Conservation (phyloP, 1,284 basidiomycete species). For the Trichosporon sp. region DNA sequence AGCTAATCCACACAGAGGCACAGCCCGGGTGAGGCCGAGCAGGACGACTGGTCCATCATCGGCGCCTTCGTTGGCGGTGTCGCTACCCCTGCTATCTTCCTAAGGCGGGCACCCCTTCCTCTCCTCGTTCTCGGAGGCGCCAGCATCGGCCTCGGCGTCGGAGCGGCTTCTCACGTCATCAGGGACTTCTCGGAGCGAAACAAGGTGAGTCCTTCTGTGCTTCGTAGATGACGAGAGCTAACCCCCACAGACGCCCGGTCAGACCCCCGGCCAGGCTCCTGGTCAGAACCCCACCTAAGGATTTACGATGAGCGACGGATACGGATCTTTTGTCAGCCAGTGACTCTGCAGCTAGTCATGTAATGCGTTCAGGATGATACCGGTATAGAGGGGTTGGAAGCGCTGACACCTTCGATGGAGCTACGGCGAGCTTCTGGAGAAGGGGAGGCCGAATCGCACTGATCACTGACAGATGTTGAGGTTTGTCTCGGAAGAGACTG, state of each 20-base stretch:
- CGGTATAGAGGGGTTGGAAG: no score
- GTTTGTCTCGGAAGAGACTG: no score
- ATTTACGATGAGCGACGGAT: background rate
- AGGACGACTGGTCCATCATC: slow-evolving; percentile 46
- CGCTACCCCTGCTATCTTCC: slow-evolving; percentile 40
- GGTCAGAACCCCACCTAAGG: background rate
- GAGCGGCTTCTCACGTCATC: slow-evolving; percentile 13
- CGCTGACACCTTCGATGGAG: no score
- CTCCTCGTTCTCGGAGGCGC: slow-evolving; percentile 39
- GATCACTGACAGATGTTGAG: no score
- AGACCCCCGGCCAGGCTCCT: no score
- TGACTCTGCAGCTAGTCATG: background rate
- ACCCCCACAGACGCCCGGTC: no score
- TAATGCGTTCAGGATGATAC: background rate
- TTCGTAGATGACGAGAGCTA: background rate
- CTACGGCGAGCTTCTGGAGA: no score
- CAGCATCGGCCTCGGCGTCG: slow-evolving; percentile 39
- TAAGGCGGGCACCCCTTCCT: slow-evolving; percentile 34
- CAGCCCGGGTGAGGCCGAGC: slow-evolving; percentile 33
- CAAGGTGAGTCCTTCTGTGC: background rate
- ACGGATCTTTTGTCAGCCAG: background rate
- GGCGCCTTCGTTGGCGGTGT: slow-evolving; percentile 38
- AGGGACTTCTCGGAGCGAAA: background rate
- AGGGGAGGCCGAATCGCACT: no score
- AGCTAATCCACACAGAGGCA: slow-evolving; percentile 19